Percentiles rank a stretch among this genome's conserved stretches.
Conservation (phyloP, 2,329 filamentous ascomycete species). For the Trichoderma asperellum region DNA sequence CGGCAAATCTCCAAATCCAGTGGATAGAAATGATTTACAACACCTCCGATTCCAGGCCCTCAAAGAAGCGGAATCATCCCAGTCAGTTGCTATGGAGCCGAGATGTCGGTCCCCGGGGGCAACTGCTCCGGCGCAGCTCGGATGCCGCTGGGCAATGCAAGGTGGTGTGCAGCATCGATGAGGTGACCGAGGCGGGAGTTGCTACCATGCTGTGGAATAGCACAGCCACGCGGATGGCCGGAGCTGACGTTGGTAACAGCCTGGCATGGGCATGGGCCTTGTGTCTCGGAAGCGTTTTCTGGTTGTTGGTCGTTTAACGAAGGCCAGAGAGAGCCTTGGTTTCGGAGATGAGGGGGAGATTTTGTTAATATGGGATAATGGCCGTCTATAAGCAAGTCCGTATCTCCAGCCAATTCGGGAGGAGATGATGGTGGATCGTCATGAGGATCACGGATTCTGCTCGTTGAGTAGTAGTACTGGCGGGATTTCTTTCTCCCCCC, state of each 20-base stretch:
- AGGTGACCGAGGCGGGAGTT: constrained; percentile 37
- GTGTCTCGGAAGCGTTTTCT: neutral
- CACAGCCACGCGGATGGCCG: constrained; percentile 30
- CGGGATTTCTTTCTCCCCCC: neutral
- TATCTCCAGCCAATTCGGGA: neutral
- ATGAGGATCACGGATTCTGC: neutral
- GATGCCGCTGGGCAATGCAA: constrained; percentile 31
- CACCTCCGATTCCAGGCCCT: constrained; percentile 36
- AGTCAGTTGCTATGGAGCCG: neutral
- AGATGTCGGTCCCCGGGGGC: constrained; percentile 35
- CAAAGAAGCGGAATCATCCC: neutral
- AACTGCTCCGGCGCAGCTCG: constrained; percentile 42
- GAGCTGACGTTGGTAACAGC: neutral
- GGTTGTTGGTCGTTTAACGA: constrained; percentile 7
- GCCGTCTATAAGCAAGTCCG: too few species aligned
- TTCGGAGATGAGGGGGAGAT: too few species aligned
- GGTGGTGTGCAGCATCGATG: constrained; percentile 43
- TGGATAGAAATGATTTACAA: constrained; percentile 67
- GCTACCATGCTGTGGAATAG: constrained; percentile 36
- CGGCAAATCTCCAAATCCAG: constrained; percentile 62
- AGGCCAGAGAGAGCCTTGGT: neutral
- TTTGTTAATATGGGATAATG: neutral
- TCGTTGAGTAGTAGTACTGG: neutral
- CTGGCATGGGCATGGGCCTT: constrained; percentile 27
- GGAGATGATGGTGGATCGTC: neutral